Evolutionary conservation across 108 stramenopile genomes (phyloP).

Genomic region (Licmophora abbreviata): DNA sequence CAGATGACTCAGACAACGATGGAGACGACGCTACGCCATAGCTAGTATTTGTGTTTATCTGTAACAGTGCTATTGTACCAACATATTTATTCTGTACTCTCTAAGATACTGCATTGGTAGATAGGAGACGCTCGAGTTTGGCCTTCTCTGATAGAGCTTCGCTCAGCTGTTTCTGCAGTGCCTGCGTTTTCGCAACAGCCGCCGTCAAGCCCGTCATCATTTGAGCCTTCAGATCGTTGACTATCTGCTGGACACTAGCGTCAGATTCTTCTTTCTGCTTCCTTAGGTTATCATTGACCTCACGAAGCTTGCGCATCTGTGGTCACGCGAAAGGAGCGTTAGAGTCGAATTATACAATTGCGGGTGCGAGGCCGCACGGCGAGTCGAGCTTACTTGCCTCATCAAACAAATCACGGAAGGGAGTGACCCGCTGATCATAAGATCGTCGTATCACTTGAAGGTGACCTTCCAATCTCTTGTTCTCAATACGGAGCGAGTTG

Average conservation of each 20-base stretch:
- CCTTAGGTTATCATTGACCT: slow-evolving; percentile 7
- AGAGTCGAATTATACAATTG: no score
- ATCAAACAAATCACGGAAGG: slow-evolving; percentile 20
- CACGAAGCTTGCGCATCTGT: slow-evolving; percentile 2
- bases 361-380: neutral
- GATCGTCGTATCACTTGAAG: neutral
- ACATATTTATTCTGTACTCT: no score
- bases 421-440: slow-evolving; percentile 13
- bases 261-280: slow-evolving; percentile 7
- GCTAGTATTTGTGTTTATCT: slow-evolving; percentile 1
- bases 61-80: no score
- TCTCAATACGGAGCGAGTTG: no score
- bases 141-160: slow-evolving; percentile 1
- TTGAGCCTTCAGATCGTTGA: slow-evolving; percentile 11
- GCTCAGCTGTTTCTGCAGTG: slow-evolving; percentile 9
- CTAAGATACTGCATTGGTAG: no score
- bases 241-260: slow-evolving; percentile 3
- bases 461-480: no score
- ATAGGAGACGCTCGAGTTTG: slow-evolving; percentile 1
- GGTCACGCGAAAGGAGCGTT: no score
- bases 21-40: neutral
- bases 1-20: slow-evolving; percentile 1
- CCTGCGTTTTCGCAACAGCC: slow-evolving; percentile 9
- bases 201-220: slow-evolving; percentile 13
- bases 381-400: slow-evolving; percentile 12